Percentiles rank a stretch among this genome's conserved stretches.
These are phyloP conservation scores for Eruca vesicaria DNA, from an alignment of 441 rosid species.

Conservation along the genomic window DNA sequence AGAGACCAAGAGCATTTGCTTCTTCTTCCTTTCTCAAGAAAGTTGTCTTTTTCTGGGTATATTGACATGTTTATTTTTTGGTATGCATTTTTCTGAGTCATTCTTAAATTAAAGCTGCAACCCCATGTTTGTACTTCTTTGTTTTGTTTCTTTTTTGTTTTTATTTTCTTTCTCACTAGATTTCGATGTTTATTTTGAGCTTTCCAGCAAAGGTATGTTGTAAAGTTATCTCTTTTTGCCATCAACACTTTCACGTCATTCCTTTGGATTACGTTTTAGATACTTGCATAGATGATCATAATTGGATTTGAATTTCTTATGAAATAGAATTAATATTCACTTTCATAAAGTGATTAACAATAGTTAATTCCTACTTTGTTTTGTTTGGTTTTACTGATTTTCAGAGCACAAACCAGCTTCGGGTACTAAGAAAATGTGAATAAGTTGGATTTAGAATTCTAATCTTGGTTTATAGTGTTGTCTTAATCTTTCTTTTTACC, in stretches of 20 bases:
- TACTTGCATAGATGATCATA: conserved; percentile 21
- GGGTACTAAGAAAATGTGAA: neutral
- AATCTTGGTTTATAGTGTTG: neutral
- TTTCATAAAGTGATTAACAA: neutral
- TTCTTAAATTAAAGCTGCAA: conserved; percentile 21
- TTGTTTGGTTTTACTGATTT: neutral
- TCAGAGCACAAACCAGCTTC: neutral
- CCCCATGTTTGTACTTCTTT: conserved; percentile 4
- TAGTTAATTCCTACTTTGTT: neutral
- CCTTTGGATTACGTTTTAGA: conserved; percentile 23
- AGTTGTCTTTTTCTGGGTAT: too few relatives aligned
- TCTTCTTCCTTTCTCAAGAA: too few relatives aligned
- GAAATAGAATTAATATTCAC: conserved; percentile 7
- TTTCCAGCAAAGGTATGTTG: too few relatives aligned
- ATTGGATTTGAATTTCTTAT: conserved; percentile 31
- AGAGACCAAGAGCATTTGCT: conserved; percentile 13
- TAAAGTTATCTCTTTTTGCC: neutral
- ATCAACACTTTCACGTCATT: conserved; percentile 20
- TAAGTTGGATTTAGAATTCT: neutral
- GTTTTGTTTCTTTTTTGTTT: neutral
- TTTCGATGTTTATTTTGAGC: too few relatives aligned
- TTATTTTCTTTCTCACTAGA: neutral
- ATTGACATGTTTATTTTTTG: too few relatives aligned
- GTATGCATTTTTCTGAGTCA: neutral
- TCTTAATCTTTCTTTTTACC: neutral